These are phyloP conservation scores for Roridomyces roridus DNA, from an alignment of 768 basidiomycete genomes.

Conservation along the genomic window DNA sequence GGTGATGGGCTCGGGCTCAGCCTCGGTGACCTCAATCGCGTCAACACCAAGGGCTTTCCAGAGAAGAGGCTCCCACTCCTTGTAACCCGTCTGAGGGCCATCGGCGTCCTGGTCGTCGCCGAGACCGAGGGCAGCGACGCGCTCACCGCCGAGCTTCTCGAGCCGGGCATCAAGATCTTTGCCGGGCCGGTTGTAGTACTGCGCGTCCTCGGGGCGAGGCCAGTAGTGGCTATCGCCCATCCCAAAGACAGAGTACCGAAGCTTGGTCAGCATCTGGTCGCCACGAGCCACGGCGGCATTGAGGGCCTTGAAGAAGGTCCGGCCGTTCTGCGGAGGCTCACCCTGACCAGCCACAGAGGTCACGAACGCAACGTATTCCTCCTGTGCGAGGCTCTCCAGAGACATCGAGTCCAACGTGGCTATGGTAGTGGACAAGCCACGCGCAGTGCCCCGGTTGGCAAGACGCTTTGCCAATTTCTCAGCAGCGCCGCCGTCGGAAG, in stretches of 20 bases:
- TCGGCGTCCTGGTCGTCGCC: conserved; percentile 99
- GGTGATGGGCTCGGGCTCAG: conserved; percentile 95
- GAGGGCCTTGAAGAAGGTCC: conserved; percentile 86
- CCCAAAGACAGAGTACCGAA: conserved; percentile 86
- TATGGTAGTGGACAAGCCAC: conserved; percentile 80
- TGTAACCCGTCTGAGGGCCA: conserved; percentile 95
- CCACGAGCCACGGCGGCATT: conserved; percentile 68
- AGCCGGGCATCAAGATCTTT: conserved; percentile 89
- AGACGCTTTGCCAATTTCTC: conserved; percentile 96
- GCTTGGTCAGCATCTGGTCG: conserved; percentile 63
- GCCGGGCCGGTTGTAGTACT: conserved; percentile 96
- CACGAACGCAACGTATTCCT: conserved; percentile 82
- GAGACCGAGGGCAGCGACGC: conserved; percentile 77
- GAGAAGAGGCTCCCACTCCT: conserved; percentile 88
- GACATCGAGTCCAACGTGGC: conserved; percentile 83
- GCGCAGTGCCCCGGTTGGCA: conserved; percentile 78
- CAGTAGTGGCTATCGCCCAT: conserved; percentile 99
- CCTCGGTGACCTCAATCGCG: conserved; percentile 83
- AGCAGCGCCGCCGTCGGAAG: conserved; percentile 93
- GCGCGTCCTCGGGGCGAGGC: conserved; percentile 96
- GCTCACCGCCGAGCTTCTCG: conserved; percentile 79
- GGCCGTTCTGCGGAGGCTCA: conserved; percentile 96
- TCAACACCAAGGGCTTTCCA: conserved; percentile 98
- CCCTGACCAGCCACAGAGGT: conserved; percentile 97
- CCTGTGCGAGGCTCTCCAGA: conserved; percentile 74